Evolutionary conservation across 2,329 filamentous ascomycete species (phyloP).

Genomic region (Magnaporthiopsis rhizophila): DNA sequence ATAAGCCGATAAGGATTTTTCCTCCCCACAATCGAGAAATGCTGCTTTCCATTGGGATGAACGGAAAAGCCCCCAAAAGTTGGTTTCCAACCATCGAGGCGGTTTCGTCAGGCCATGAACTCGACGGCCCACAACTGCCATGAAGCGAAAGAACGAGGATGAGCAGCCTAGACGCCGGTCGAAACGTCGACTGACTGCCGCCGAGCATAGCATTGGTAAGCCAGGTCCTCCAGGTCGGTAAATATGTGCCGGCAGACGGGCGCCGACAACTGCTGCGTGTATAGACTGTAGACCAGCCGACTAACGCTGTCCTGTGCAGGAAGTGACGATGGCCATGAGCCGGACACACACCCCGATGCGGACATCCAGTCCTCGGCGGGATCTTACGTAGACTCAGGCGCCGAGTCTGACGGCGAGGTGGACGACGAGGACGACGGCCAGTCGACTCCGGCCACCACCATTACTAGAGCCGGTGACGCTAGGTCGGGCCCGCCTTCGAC

Average conservation of each 20-base stretch:
- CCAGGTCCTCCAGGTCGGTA: not conserved
- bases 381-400: not conserved
- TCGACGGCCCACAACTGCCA: not conserved
- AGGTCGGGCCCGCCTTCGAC: conserved; percentile 15
- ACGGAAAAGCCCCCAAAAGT: not conserved
- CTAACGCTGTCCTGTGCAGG: not conserved
- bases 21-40: not conserved
- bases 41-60: not conserved
- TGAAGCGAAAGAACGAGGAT: conserved; percentile 2
- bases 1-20: not conserved
- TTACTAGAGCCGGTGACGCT: conserved; percentile 1
- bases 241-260: not conserved
- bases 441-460: conserved; percentile 1
- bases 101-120: not conserved
- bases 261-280: not conserved
- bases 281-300: not conserved
- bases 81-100: not conserved
- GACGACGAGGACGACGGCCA: not conserved
- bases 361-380: conserved; percentile 1
- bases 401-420: not conserved
- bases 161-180: not conserved
- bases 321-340: not conserved
- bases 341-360: not conserved
- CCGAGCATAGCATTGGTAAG: not conserved
- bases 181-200: not conserved